These are phyloP conservation scores for Candida ficus DNA, from an alignment of 805 yeast species.

Conservation along the genomic window DNA sequence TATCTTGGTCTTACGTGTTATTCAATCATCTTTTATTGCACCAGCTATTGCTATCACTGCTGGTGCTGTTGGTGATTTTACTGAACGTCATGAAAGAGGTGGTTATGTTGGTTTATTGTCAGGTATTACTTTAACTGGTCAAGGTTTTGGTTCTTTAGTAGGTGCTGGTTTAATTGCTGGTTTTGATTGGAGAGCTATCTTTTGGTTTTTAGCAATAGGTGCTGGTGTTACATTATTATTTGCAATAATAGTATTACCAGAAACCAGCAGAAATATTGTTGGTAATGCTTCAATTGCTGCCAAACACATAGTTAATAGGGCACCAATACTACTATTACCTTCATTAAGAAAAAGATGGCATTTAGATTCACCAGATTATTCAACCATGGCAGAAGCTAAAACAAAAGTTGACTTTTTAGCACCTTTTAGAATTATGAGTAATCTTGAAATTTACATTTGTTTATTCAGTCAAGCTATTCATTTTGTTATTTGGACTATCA, in stretches of 20 bases:
- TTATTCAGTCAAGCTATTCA: conserved; percentile 57
- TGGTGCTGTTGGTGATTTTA: conserved; percentile 72
- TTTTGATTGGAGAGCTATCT: conserved; percentile 71
- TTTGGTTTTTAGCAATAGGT: conserved; percentile 68
- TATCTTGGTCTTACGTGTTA: conserved; percentile 59
- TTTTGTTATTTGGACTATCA: conserved; percentile 66
- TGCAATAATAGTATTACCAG: conserved; percentile 51
- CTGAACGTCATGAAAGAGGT: conserved; percentile 64
- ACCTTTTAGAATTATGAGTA: conserved; percentile 38
- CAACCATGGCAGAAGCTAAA: conserved; percentile 23
- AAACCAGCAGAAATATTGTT: conserved; percentile 64
- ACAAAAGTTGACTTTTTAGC: conserved; percentile 27
- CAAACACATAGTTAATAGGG: conserved; percentile 30
- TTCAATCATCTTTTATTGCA: conserved; percentile 76
- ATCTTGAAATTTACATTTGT: conserved; percentile 40
- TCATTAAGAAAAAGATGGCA: conserved; percentile 17
- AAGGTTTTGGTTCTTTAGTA: conserved; percentile 75
- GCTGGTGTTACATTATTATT: conserved; percentile 40
- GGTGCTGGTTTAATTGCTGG: conserved; percentile 40
- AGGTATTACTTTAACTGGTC: conserved; percentile 66
- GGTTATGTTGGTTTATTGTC: conserved; percentile 58
- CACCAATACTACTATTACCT: conserved; percentile 35
- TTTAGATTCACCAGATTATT: conserved; percentile 27
- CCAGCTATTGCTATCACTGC: conserved; percentile 67
- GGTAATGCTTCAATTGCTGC: conserved; percentile 73